Conservation (phyloP, 768 basidiomycete genomes). For the Myochromella boudieri region DNA sequence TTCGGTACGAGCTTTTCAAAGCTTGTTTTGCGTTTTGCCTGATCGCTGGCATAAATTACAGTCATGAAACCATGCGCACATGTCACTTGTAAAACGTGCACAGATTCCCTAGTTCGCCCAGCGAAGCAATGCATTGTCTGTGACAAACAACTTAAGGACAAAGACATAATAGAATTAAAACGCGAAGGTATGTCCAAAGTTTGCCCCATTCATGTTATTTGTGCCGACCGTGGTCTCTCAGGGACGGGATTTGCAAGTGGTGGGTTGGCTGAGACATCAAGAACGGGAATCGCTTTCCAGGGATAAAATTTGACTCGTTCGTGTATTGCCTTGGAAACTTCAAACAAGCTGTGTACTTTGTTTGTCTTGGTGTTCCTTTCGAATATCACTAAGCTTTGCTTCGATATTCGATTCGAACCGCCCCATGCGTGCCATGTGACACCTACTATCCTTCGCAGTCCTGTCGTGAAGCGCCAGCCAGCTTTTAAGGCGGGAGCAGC, state of each 20-base stretch:
- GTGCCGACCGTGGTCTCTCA: constrained; percentile 24
- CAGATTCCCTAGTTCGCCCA: constrained; percentile 80
- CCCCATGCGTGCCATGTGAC: not conserved
- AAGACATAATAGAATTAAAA: constrained; percentile 80
- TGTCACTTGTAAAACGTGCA: constrained; percentile 89
- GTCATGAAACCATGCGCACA: constrained; percentile 89
- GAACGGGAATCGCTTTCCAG: constrained; percentile 82
- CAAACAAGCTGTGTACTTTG: not conserved
- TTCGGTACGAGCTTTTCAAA: constrained; percentile 56
- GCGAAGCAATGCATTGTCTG: constrained; percentile 86
- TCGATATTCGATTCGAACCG: too few species aligned
- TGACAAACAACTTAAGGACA: constrained; percentile 60
- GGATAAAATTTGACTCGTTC: constrained; percentile 40
- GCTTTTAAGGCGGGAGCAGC: not conserved
- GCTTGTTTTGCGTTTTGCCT: not conserved
- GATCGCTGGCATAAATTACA: constrained; percentile 24
- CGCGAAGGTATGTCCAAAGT: constrained; percentile 76
- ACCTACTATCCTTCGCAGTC: too few species aligned
- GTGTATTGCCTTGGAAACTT: too few species aligned
- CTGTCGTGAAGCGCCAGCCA: too few species aligned
- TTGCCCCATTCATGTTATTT: too few species aligned
- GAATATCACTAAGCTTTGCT: too few species aligned
- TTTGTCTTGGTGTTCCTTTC: too few species aligned
- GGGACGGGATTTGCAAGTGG: constrained; percentile 95
- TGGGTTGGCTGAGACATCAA: constrained; percentile 88